Conservation (phyloP, 2,329 filamentous ascomycete genomes). For the Fusarium humuli region DNA sequence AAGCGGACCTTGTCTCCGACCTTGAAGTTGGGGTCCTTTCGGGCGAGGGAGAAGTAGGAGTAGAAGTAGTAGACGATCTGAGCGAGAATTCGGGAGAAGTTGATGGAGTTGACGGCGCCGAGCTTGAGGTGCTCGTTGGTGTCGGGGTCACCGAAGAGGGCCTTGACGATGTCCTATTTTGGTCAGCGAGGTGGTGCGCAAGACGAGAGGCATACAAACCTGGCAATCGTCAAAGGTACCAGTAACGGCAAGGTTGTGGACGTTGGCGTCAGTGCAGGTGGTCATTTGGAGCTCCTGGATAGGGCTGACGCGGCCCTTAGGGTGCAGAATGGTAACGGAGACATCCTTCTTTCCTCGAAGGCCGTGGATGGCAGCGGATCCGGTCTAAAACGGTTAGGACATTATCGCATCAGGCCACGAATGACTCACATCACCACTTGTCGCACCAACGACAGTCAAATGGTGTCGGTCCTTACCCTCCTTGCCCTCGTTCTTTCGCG, state of each 20-base stretch:
- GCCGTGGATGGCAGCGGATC: slow-evolving; percentile 95
- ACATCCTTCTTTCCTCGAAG: slow-evolving; percentile 96
- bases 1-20: slow-evolving; percentile 80
- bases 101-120: slow-evolving; percentile 96
- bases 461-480: slow-evolving; percentile 76
- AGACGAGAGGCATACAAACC: slow-evolving; percentile 54
- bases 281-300: slow-evolving; percentile 99
- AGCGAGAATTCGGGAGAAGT: slow-evolving; percentile 93
- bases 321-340: slow-evolving; percentile 93
- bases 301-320: slow-evolving; percentile 88
- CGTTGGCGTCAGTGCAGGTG: slow-evolving; percentile 88
- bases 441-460: slow-evolving; percentile 87
- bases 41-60: slow-evolving; percentile 86
- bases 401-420: not conserved
- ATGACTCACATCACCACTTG: slow-evolving; percentile 72
- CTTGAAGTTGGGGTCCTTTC: slow-evolving; percentile 69
- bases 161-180: slow-evolving; percentile 77
- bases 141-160: slow-evolving; percentile 86
- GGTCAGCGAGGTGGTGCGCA: not conserved
- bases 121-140: slow-evolving; percentile 86
- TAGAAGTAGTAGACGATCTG: slow-evolving; percentile 98
- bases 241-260: slow-evolving; percentile 89
- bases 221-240: slow-evolving; percentile 98
- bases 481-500: slow-evolving; percentile 72
- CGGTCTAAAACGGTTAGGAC: slow-evolving; percentile 63